Evolutionary conservation across 1,139 yeast genomes (phyloP).

Genomic region (Pichia sp.): DNA sequence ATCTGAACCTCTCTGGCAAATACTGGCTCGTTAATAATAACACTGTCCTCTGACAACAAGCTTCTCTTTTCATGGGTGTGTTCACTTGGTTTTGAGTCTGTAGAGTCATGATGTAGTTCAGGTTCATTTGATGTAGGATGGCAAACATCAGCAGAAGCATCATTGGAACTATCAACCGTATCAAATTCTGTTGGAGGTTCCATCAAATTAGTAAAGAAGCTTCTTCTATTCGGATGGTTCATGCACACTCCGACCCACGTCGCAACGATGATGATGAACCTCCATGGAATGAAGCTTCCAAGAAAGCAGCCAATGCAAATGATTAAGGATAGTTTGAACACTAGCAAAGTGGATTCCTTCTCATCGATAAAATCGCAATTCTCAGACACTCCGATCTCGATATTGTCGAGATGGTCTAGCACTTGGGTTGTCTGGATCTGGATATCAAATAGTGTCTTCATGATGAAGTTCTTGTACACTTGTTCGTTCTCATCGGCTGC

Average conservation of each 20-base stretch:
- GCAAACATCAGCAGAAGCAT: too few relatives aligned
- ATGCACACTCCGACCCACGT: conserved; percentile 54
- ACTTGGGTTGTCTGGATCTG: conserved; percentile 63
- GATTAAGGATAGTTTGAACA: conserved; percentile 33
- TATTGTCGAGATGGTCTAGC: conserved; percentile 47
- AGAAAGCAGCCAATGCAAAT: conserved; percentile 45
- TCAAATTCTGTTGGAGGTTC: too few relatives aligned
- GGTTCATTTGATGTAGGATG: too few relatives aligned
- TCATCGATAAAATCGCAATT: conserved; percentile 77
- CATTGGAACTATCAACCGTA: too few relatives aligned
- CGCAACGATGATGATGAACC: conserved; percentile 48
- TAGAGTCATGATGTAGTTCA: background rate
- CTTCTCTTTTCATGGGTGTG: background rate
- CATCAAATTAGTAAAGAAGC: conserved; percentile 14
- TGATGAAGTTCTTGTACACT: conserved; percentile 38
- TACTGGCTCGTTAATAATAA: conserved; percentile 65
- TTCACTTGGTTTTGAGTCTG: background rate
- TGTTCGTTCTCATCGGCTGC: conserved; percentile 6
- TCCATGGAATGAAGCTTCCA: conserved; percentile 72
- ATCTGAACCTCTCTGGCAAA: conserved; percentile 65
- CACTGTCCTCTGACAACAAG: background rate
- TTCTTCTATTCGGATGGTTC: conserved; percentile 49
- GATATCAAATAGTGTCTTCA: conserved; percentile 58
- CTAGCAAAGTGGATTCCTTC: conserved; percentile 55
- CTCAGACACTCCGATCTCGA: conserved; percentile 58